Evolutionary conservation across 225 moss, liverwort and hornwort species (phyloP).

Genomic region (Bryum argenteum): DNA sequence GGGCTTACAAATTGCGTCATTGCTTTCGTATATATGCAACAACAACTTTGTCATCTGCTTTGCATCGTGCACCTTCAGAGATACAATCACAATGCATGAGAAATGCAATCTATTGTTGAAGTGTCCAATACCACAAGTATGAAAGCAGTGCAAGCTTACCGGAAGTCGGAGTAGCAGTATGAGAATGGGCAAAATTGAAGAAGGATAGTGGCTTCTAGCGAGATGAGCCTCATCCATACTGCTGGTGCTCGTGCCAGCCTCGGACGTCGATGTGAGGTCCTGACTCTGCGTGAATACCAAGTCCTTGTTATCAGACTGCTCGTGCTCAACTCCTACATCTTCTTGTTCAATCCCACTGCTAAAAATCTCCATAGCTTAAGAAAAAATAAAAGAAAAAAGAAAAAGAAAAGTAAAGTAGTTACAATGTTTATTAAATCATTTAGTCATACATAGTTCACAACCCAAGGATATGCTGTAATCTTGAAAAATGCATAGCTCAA

Average conservation of each 20-base stretch:
- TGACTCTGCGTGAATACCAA: conserved; percentile 55
- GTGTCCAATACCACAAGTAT: not conserved
- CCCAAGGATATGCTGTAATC: too few relatives aligned
- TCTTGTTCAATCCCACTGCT: conserved; percentile 21
- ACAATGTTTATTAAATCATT: too few relatives aligned
- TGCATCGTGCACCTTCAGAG: conserved; percentile 27
- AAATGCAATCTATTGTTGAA: not conserved
- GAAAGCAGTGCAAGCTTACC: conserved; percentile 25
- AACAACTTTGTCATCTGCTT: conserved; percentile 35
- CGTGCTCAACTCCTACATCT: conserved; percentile 47
- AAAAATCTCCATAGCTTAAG: conserved; percentile 48
- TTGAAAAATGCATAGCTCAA: too few relatives aligned
- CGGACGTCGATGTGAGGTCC: conserved; percentile 57
- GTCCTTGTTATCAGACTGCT: conserved; percentile 56
- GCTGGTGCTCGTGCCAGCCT: conserved; percentile 53
- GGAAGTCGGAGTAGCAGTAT: conserved; percentile 35
- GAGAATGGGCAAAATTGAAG: conserved; percentile 37
- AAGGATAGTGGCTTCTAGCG: conserved; percentile 41
- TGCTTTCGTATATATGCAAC: conserved; percentile 36
- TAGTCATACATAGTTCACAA: too few relatives aligned
- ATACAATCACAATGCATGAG: not conserved
- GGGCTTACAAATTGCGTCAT: conserved; percentile 24
- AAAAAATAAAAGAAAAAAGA: too few relatives aligned
- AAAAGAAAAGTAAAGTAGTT: too few relatives aligned
- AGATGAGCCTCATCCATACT: conserved; percentile 61